A percentile compares a stretch with the other conserved stretches of the same genome.
Evolutionary conservation across 805 yeast genomes (phyloP).

Genomic region (Wickerhamomyces pijperi): DNA sequence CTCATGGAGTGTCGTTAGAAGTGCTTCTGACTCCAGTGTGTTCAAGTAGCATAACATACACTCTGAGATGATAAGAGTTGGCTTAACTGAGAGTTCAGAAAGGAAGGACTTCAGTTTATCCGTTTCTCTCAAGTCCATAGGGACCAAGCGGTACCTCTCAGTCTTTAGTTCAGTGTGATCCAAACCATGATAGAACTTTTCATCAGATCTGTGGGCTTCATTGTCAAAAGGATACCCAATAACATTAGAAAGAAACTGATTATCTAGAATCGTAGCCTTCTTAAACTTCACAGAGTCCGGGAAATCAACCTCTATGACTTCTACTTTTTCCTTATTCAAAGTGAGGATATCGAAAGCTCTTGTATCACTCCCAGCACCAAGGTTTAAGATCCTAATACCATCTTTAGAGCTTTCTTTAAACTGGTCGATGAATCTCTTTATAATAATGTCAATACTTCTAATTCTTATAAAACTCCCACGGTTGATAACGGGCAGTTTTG

Average conservation of each 20-base stretch:
- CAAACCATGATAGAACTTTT: conserved; percentile 5
- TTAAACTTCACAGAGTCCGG: conserved; percentile 35
- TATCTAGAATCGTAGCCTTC: conserved; percentile 13
- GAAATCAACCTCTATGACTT: conserved; percentile 41
- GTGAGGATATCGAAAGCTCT: conserved; percentile 30
- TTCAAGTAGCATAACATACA: conserved; percentile 46
- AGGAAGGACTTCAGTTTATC: conserved; percentile 18
- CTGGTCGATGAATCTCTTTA: conserved; percentile 28
- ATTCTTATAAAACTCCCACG: conserved; percentile 62
- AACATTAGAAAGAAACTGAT: conserved; percentile 4
- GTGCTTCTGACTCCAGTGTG: conserved; percentile 27
- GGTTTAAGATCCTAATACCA: conserved; percentile 43
- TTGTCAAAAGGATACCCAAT: no score
- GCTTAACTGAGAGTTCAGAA: conserved; percentile 16
- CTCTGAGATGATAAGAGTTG: conserved; percentile 45
- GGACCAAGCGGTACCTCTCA: conserved; percentile 17
- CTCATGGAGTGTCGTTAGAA: conserved; percentile 24
- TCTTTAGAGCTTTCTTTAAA: conserved; percentile 6
- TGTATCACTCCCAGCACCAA: conserved; percentile 64
- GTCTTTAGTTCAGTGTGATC: conserved; percentile 15
- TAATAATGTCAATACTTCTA: conserved; percentile 33
- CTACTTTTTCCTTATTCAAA: conserved; percentile 16
- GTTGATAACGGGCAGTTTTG: conserved; percentile 49
- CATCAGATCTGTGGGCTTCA: no score
- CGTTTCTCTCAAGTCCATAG: conserved; percentile 24